These are phyloP conservation scores for Candolleomyces efflorescens DNA, from an alignment of 768 basidiomycete genomes.

Conservation along the genomic window DNA sequence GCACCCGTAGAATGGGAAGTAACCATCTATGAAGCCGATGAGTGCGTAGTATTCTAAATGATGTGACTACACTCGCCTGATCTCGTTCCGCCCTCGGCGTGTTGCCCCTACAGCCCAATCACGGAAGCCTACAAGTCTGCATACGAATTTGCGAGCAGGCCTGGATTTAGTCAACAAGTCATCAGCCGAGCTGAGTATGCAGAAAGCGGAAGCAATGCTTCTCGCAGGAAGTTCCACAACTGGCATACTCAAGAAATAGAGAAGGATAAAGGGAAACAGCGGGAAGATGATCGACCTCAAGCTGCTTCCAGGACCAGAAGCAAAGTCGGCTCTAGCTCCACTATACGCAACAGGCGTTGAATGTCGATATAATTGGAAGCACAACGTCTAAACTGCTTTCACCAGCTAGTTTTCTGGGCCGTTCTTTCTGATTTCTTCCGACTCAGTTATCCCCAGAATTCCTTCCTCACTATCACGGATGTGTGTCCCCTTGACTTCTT, in stretches of 20 bases:
- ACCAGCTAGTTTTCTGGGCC: background rate
- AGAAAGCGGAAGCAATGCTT: conserved; percentile 75
- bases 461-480: background rate
- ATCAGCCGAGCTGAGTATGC: conserved; percentile 82
- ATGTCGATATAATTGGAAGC: background rate
- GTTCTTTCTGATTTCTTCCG: background rate
- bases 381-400: background rate
- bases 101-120: conserved; percentile 44
- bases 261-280: conserved; percentile 3
- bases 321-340: background rate
- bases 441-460: background rate
- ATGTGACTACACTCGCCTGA: conserved; percentile 5
- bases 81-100: background rate
- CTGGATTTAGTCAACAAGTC: conserved; percentile 46
- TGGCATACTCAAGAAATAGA: background rate
- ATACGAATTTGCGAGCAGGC: conserved; percentile 48
- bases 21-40: conserved; percentile 60
- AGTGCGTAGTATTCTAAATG: conserved; percentile 47
- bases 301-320: conserved; percentile 7
- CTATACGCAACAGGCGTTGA: conserved; percentile 5
- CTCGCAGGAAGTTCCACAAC: conserved; percentile 61
- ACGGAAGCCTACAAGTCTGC: conserved; percentile 64
- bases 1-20: conserved; percentile 84
- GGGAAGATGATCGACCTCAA: conserved; percentile 7
- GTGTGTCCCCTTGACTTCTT: background rate